A percentile compares a stretch with the other conserved stretches of the same genome.
These are phyloP conservation scores for Aspergillus persii DNA, from an alignment of 2,329 filamentous ascomycete genomes.

Conservation along the genomic window DNA sequence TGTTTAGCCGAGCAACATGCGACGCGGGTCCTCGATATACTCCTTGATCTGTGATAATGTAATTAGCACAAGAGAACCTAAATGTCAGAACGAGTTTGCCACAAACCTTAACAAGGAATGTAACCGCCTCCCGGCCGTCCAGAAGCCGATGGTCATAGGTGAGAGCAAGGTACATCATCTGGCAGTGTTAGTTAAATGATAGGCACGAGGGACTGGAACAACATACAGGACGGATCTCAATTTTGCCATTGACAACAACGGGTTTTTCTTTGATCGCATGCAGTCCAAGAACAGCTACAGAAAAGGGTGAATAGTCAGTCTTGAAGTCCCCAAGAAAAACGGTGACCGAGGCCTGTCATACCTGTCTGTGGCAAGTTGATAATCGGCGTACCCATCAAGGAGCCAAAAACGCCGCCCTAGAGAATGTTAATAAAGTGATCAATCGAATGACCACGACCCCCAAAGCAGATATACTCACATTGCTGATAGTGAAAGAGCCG, in stretches of 20 bases:
- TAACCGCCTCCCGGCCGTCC: constrained; percentile 91
- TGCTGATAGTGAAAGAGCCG: constrained; percentile 97
- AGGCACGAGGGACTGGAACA: background rate
- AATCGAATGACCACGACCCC: background rate
- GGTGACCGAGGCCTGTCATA: constrained; percentile 22
- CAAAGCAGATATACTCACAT: constrained; percentile 52
- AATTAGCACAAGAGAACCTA: background rate
- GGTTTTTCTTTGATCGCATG: constrained; percentile 96
- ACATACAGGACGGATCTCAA: constrained; percentile 78
- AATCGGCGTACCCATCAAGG: constrained; percentile 95
- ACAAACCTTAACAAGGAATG: constrained; percentile 80
- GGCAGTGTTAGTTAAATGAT: constrained; percentile 14
- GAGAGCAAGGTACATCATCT: constrained; percentile 98
- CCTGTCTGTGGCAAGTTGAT: constrained; percentile 93
- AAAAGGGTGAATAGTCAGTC: constrained; percentile 5
- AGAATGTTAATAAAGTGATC: constrained; percentile 3
- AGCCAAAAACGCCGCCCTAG: constrained; percentile 86
- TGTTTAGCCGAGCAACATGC: constrained; percentile 69
- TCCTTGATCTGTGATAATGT: constrained; percentile 67
- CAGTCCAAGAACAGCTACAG: constrained; percentile 73
- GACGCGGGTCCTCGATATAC: constrained; percentile 90
- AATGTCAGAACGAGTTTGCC: background rate
- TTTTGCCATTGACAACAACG: constrained; percentile 85
- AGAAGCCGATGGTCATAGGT: constrained; percentile 97
- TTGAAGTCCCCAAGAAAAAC: background rate